Evolutionary conservation across 2,329 filamentous ascomycete genomes (phyloP).

Genomic region (Metarhizium album): DNA sequence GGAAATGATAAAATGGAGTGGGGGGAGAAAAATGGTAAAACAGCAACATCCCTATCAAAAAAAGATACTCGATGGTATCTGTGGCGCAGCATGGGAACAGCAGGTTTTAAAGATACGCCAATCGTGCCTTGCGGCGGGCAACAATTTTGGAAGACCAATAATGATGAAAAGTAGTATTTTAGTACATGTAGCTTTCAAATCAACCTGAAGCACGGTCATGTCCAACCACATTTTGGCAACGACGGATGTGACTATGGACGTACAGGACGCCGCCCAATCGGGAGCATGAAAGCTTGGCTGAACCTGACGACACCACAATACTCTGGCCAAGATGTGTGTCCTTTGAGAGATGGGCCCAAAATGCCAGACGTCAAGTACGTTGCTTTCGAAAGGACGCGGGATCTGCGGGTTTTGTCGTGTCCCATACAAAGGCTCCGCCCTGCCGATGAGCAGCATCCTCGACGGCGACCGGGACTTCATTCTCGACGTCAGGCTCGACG

Average conservation of each 20-base stretch:
- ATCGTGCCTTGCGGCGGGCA: background rate
- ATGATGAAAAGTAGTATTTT: constrained; percentile 8
- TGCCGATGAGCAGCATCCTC: constrained; percentile 6
- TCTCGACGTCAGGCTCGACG: too few species aligned
- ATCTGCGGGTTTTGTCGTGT: constrained; percentile 15
- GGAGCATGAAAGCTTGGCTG: background rate
- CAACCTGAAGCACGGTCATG: constrained; percentile 1
- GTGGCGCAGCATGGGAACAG: background rate
- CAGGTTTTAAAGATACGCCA: constrained; percentile 1
- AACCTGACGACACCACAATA: background rate
- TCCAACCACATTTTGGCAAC: background rate
- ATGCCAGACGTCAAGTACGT: background rate
- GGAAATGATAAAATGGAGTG: too few species aligned
- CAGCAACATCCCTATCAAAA: background rate
- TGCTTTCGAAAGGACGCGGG: background rate
- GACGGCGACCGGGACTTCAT: constrained; percentile 7
- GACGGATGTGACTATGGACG: background rate
- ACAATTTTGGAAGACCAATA: constrained; percentile 7
- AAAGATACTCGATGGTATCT: background rate
- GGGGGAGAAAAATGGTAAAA: background rate
- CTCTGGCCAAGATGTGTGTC: background rate
- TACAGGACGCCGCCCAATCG: background rate
- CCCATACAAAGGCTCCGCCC: constrained; percentile 21
- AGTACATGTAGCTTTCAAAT: constrained; percentile 8
- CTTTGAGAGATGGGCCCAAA: background rate